A percentile compares a stretch with the other conserved stretches of the same genome.
Conservation (phyloP, 2,329 filamentous ascomycete genomes). For the Scedosporium dehoogii region DNA sequence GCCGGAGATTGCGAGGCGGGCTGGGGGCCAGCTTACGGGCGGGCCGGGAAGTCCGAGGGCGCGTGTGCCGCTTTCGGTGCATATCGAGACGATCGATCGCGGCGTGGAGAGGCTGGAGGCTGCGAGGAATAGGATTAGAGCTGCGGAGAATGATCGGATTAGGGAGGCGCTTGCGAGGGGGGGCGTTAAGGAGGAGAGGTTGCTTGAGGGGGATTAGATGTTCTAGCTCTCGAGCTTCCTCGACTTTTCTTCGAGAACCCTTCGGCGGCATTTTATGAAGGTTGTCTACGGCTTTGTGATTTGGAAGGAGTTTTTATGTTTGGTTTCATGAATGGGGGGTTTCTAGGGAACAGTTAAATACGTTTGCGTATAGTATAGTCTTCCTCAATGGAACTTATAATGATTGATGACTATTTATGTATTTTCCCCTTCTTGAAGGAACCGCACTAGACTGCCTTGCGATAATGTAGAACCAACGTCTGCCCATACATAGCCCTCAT, state of each 20-base stretch:
- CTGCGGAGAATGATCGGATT: conserved; percentile 48
- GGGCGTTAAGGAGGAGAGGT: conserved; percentile 27
- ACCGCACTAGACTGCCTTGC: background rate
- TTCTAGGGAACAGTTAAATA: too few species aligned
- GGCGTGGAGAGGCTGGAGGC: conserved; percentile 63
- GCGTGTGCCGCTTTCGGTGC: conserved; percentile 50
- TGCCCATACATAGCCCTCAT: too few species aligned
- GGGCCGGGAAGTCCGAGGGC: background rate
- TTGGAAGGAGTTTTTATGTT: background rate
- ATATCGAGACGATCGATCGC: conserved; percentile 64
- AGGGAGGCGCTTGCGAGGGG: conserved; percentile 39
- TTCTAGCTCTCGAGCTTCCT: background rate
- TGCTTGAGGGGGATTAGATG: conserved; percentile 13
- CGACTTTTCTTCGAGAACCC: too few species aligned
- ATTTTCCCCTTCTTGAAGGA: background rate
- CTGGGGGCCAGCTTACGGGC: background rate
- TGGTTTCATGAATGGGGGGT: too few species aligned
- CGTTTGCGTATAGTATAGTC: too few species aligned
- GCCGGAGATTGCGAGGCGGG: conserved; percentile 45
- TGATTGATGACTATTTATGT: background rate
- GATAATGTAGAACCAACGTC: background rate
- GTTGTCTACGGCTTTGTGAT: background rate
- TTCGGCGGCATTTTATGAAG: background rate
- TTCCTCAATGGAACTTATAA: background rate
- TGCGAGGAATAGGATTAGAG: conserved; percentile 49